Percentiles rank a stretch among this genome's conserved stretches.
These are phyloP conservation scores for Staphylotrichum longicolle DNA, from an alignment of 495 filamentous ascomycete species.

Conservation along the genomic window DNA sequence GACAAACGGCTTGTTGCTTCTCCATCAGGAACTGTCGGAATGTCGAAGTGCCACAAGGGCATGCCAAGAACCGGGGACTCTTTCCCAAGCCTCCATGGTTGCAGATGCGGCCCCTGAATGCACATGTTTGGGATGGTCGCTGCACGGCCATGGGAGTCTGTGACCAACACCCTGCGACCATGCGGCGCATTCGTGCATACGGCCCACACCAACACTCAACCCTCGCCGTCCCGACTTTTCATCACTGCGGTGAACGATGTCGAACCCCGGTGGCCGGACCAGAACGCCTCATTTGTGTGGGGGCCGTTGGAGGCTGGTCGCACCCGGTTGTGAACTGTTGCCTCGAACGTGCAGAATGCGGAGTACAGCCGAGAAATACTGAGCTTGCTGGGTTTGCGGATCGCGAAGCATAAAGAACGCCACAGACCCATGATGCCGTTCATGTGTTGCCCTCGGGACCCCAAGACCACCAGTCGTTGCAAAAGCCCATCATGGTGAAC, in stretches of 20 bases:
- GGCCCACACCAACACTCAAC: slow-evolving; percentile 1
- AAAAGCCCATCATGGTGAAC: slow-evolving; percentile 14
- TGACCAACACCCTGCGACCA: slow-evolving; percentile 3
- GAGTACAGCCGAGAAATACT: too few relatives aligned
- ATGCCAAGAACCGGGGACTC: not conserved
- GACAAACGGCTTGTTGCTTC: not conserved
- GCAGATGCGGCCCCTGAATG: not conserved
- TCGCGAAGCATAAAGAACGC: slow-evolving; percentile 2
- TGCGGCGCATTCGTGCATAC: slow-evolving; percentile 8
- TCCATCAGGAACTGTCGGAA: too few relatives aligned
- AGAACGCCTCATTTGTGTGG: not conserved
- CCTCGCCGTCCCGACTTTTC: not conserved
- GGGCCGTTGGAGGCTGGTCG: not conserved
- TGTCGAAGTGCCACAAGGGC: not conserved
- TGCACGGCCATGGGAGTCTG: not conserved
- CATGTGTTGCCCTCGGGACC: not conserved
- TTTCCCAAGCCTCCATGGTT: not conserved
- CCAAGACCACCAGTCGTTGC: not conserved
- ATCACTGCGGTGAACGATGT: not conserved
- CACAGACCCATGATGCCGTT: not conserved
- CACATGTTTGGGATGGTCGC: too few relatives aligned
- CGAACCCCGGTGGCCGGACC: not conserved
- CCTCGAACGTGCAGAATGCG: not conserved
- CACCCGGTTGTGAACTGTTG: not conserved
- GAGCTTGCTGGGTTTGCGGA: too few relatives aligned